phyloP scores from a whole-genome alignment of 129 eudicot genomes.

The Tagetes erecta region DNA sequence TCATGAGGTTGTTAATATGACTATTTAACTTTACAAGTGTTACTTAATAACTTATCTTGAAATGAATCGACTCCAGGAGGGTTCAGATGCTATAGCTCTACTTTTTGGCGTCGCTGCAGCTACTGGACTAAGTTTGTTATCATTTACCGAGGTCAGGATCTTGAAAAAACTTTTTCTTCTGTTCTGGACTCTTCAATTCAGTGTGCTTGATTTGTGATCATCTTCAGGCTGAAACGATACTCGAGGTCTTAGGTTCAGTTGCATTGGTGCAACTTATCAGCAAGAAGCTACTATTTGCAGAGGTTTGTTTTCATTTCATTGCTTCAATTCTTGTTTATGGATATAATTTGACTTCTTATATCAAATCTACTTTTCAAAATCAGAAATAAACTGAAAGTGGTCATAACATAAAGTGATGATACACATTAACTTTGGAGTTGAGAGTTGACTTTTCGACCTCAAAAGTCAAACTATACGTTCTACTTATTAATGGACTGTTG shows the following conservation, averaged over 20 bases:
- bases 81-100: constrained; percentile 53
- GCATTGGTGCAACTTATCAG: constrained; percentile 77
- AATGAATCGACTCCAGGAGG: constrained; percentile 52
- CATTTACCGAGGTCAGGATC: constrained; percentile 74
- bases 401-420: not conserved
- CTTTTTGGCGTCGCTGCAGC: constrained; percentile 76
- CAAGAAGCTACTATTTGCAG: constrained; percentile 89
- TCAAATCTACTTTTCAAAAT: constrained; percentile 3
- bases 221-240: constrained; percentile 82
- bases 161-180: constrained; percentile 2
- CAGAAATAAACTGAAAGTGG: not conserved
- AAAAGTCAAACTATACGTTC: not conserved
- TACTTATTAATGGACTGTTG: constrained; percentile 1
- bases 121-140: constrained; percentile 75
- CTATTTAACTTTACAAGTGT: not conserved
- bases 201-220: constrained; percentile 6
- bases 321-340: constrained; percentile 2
- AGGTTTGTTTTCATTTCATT: constrained; percentile 49
- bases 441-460: not conserved
- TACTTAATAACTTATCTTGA: constrained; percentile 8
- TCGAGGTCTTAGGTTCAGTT: constrained; percentile 84
- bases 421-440: not conserved
- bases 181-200: constrained; percentile 5
- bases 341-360: not conserved
- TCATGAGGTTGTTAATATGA: not conserved